Base-by-base conservation (phyloP, 2,329 filamentous ascomycete species). In the Epichloe uncinata region DNA sequence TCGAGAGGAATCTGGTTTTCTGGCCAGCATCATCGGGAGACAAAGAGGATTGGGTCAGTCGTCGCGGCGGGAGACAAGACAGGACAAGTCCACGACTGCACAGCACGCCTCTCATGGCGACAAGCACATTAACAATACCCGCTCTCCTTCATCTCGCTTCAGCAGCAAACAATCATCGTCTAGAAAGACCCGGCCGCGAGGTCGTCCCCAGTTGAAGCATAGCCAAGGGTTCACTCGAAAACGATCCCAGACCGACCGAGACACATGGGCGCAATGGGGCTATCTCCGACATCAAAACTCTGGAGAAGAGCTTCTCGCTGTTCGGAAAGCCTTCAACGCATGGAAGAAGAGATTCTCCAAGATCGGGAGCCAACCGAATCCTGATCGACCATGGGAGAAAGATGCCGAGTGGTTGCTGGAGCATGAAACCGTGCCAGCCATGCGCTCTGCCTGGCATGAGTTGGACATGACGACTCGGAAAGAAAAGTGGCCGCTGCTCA, bases 391-490 rank as follows among this genome's bases (percentile, higher is more conserved):
- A n/a, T 64, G 59, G 59, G 57, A 52, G 7, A 54, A 61, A 8
- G 50, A 58, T 16, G 58, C 56, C 2, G 58, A 56, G 36, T 62
- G 60, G 57, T 52, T 71, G 7, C 60, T 64, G n/a, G 55, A 61
- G 33, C 52, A 61, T 11, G 57, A 63, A 3, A 56, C 49, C 22
- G 48, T 60, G 9, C 54, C 61, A 1, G 53, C 53, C 6, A 68
- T 73, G 63, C 58, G 55, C 20, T 55, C 52, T 11, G 59, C 60
- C 1, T 72, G 70, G 67, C 49, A 58, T 12, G 46, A 47, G 8
- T 47, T 67, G 5, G 56, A 66, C 3, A 8, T 50, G 2, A 53
- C 61, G 22, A 49, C 52, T 44, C 60, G 64, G 30, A 52, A 52
- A 30, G 38, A 52, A 11, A 53, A 53, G 30, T 71, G 66, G 69